Evolutionary conservation across 148 eudicot genomes (phyloP).

Genomic region (Dysphania ambrosioides): DNA sequence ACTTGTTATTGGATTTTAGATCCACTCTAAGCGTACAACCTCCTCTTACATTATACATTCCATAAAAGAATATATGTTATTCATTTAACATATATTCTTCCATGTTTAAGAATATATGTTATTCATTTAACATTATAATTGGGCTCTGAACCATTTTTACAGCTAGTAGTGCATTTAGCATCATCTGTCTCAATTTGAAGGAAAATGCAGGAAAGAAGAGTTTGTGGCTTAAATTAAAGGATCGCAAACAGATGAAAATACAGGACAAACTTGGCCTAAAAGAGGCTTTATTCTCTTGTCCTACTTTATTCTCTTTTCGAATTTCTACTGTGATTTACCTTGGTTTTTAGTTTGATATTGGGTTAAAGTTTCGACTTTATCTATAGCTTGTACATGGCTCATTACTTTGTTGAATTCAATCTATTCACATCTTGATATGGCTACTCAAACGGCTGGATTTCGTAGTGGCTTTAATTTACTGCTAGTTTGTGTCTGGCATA

Average conservation of each 20-base stretch:
- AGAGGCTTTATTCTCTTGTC: slow-evolving; percentile 12
- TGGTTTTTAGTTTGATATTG: not conserved
- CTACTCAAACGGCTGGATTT: no score
- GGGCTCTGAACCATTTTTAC: not conserved
- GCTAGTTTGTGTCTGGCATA: no score
- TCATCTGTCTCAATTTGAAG: not conserved
- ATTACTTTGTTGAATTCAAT: not conserved
- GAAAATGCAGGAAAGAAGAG: not conserved
- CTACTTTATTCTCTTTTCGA: slow-evolving; percentile 13
- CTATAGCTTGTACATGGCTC: slow-evolving; percentile 6
- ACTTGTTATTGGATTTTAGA: no score
- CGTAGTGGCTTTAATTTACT: no score
- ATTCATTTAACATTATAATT: not conserved
- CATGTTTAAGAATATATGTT: no score
- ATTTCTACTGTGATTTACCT: slow-evolving; percentile 13
- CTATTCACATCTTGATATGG: not conserved
- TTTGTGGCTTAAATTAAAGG: not conserved
- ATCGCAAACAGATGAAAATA: not conserved
- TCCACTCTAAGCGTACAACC: no score
- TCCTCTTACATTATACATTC: no score
- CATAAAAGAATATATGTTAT: no score
- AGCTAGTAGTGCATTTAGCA: not conserved
- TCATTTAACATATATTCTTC: no score
- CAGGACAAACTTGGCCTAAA: slow-evolving; percentile 17
- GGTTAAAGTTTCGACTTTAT: not conserved